phyloP scores from a whole-genome alignment of 2,329 filamentous ascomycete genomes.

The Nemania abortiva region DNA sequence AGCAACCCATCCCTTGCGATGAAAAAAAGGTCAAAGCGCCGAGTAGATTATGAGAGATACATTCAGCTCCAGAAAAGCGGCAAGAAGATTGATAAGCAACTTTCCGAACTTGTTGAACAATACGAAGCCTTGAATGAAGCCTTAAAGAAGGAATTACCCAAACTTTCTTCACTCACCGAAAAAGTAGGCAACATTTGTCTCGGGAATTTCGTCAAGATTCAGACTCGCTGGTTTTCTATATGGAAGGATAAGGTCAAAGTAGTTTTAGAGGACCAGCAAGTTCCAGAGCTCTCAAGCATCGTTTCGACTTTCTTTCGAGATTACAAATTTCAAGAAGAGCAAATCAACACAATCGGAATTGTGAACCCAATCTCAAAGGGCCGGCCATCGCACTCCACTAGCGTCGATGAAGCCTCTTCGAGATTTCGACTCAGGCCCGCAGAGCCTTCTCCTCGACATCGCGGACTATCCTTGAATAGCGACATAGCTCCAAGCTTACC shows the following conservation, averaged over 20 bases:
- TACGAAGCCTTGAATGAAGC: slow-evolving; percentile 94
- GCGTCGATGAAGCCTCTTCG: slow-evolving; percentile 63
- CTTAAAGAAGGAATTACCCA: slow-evolving; percentile 90
- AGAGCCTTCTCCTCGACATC: slow-evolving; percentile 64
- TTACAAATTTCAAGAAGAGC: slow-evolving; percentile 79
- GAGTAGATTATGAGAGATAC: slow-evolving; percentile 87
- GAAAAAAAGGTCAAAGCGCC: slow-evolving; percentile 93
- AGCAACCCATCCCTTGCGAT: slow-evolving; percentile 88
- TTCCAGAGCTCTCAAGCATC: slow-evolving; percentile 78
- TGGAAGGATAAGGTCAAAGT: slow-evolving; percentile 86
- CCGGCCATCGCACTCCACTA: slow-evolving; percentile 70
- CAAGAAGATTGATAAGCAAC: slow-evolving; percentile 89
- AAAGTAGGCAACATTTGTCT: slow-evolving; percentile 86
- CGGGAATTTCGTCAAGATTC: slow-evolving; percentile 85
- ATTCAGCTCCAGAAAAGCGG: slow-evolving; percentile 81
- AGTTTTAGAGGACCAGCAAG: slow-evolving; percentile 75
- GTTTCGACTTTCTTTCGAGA: slow-evolving; percentile 82
- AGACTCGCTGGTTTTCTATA: slow-evolving; percentile 83
- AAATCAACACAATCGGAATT: slow-evolving; percentile 78
- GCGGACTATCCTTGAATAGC: slow-evolving; percentile 71
- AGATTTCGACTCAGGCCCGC: slow-evolving; percentile 63
- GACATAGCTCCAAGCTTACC: slow-evolving; percentile 73
- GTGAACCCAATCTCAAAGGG: slow-evolving; percentile 78
- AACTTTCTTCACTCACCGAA: slow-evolving; percentile 83
- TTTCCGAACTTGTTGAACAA: slow-evolving; percentile 84